These are phyloP conservation scores for Acephala macrosclerotiorum DNA, from an alignment of 2,329 filamentous ascomycete genomes.

Conservation along the genomic window DNA sequence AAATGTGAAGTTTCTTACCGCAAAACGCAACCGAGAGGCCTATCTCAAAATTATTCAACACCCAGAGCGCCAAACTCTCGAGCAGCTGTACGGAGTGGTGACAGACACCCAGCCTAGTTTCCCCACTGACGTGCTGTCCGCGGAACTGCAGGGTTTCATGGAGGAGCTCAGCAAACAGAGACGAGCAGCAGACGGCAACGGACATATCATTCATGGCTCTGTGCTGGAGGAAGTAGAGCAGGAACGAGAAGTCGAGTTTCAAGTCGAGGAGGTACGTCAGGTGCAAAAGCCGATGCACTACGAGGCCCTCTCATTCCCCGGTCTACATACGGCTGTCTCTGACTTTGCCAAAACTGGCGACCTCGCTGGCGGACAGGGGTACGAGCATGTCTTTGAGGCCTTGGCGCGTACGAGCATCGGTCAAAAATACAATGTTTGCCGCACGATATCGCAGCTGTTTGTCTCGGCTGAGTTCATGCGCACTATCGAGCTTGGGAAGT, in stretches of 20 bases:
- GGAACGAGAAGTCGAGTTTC: conserved; percentile 54
- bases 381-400: conserved; percentile 51
- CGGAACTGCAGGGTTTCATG: conserved; percentile 41
- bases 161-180: conserved; percentile 46
- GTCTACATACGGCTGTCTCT: conserved; percentile 55
- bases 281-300: conserved; percentile 51
- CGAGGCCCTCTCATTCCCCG: conserved; percentile 49
- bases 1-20: too few relatives aligned
- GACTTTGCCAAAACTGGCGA: conserved; percentile 55
- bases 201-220: conserved; percentile 47
- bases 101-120: conserved; percentile 26
- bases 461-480: conserved; percentile 56
- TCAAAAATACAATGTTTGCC: conserved; percentile 43
- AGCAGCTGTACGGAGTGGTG: conserved; percentile 60
- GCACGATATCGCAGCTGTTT: conserved; percentile 44
- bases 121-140: conserved; percentile 26
- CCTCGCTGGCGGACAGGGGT: conserved; percentile 47
- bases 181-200: conserved; percentile 50
- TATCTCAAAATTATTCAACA: conserved; percentile 57
- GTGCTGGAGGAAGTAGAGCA: conserved; percentile 62
- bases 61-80: conserved; percentile 62
- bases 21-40: conserved; percentile 41
- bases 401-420: conserved; percentile 50
- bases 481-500: conserved; percentile 49
- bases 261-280: conserved; percentile 55